Percentiles rank a stretch among this genome's conserved stretches.
Conservation (phyloP, 1,284 basidiomycete genomes). For the Pseudozyma hubeiensis region DNA sequence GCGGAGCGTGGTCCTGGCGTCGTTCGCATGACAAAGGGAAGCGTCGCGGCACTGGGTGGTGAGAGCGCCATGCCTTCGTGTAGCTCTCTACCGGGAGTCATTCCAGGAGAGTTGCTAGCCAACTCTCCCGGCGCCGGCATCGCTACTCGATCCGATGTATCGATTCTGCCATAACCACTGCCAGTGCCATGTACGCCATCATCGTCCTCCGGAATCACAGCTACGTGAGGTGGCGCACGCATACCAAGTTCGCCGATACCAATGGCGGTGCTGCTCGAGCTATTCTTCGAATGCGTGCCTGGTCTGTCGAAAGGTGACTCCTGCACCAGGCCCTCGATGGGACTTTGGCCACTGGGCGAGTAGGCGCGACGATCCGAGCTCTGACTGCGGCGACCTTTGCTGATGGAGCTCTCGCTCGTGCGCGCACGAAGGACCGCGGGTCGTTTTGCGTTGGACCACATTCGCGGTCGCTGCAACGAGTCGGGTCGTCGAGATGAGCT, state of each 20-base stretch:
- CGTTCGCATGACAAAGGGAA: constrained; percentile 15
- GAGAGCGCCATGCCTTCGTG: constrained; percentile 22
- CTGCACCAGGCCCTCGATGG: constrained; percentile 11
- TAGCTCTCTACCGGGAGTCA: background rate
- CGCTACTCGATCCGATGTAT: constrained; percentile 2
- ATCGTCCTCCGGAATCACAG: constrained; percentile 41
- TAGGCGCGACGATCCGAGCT: constrained; percentile 23
- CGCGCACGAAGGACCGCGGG: constrained; percentile 34
- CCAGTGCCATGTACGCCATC: constrained; percentile 9
- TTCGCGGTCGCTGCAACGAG: constrained; percentile 18
- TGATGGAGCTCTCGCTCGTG: constrained; percentile 39
- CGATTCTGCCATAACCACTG: background rate
- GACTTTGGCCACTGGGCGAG: constrained; percentile 24
- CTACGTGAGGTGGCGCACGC: constrained; percentile 26
- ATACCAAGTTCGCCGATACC: constrained; percentile 12
- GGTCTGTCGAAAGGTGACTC: constrained; percentile 13
- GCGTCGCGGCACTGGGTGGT: constrained; percentile 8
- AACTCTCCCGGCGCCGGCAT: background rate
- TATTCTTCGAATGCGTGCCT: constrained; percentile 32
- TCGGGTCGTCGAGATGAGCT: constrained; percentile 26
- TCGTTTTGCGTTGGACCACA: constrained; percentile 38
- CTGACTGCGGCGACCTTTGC: constrained; percentile 27
- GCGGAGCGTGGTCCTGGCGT: constrained; percentile 23
- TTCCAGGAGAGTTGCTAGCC: constrained; percentile 1
- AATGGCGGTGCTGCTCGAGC: constrained; percentile 28